phyloP scores from a whole-genome alignment of 1,139 yeast genomes.

The Blastobotrys indianensis region DNA sequence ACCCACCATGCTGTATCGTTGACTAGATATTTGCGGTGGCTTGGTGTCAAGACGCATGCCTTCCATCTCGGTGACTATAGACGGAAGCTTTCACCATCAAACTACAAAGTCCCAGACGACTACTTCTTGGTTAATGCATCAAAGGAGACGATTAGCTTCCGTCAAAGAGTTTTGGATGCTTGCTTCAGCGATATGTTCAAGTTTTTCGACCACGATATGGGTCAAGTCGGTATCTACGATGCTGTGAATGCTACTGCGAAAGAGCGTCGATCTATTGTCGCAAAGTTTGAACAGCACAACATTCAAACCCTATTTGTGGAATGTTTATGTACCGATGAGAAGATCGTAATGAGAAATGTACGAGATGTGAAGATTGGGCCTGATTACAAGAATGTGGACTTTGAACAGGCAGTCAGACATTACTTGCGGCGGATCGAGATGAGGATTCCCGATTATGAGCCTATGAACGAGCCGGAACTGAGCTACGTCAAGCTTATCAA shows the following conservation, averaged over 20 bases:
- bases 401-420: constrained; percentile 38
- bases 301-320: constrained; percentile 85
- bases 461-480: constrained; percentile 46
- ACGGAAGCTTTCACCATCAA: constrained; percentile 46
- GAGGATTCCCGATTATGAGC: constrained; percentile 43
- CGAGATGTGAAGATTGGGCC: constrained; percentile 77
- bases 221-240: constrained; percentile 94
- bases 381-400: constrained; percentile 73
- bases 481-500: constrained; percentile 78
- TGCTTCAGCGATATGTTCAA: constrained; percentile 65
- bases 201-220: constrained; percentile 68
- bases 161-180: constrained; percentile 54
- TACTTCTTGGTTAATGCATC: constrained; percentile 63
- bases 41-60: constrained; percentile 87
- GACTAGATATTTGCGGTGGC: constrained; percentile 84
- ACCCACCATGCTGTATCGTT: constrained; percentile 88
- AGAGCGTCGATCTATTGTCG: constrained; percentile 56
- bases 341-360: constrained; percentile 67
- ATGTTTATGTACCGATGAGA: constrained; percentile 70
- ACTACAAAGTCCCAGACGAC: constrained; percentile 53
- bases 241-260: constrained; percentile 82
- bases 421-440: constrained; percentile 42
- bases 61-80: constrained; percentile 93
- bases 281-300: constrained; percentile 48
- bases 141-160: constrained; percentile 49